Evolutionary conservation across 495 filamentous ascomycete species (phyloP).

Genomic region (Hyaloscypha bicolor): DNA sequence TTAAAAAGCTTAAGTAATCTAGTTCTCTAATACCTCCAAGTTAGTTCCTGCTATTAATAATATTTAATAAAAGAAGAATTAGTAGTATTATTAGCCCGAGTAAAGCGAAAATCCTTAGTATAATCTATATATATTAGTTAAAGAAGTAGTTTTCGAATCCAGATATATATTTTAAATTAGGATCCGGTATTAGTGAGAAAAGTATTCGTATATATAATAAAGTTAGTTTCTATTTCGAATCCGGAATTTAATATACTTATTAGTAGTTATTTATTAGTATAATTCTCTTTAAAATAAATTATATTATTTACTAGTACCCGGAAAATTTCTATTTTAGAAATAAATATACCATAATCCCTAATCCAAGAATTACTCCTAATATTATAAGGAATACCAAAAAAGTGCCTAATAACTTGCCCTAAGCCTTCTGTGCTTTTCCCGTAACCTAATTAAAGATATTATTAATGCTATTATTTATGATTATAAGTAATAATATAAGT

Average conservation of each 20-base stretch:
- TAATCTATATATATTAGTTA: conserved; percentile 73
- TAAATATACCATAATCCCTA: conserved; percentile 14
- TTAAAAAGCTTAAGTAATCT: conserved; percentile 68
- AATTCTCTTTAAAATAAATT: background rate
- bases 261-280: conserved; percentile 11
- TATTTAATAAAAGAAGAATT: conserved; percentile 69
- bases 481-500: too few species aligned
- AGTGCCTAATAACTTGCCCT: conserved; percentile 40
- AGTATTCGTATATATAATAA: conserved; percentile 61
- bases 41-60: conserved; percentile 53
- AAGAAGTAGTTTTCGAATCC: conserved; percentile 75
- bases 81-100: conserved; percentile 66
- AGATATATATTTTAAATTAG: conserved; percentile 14
- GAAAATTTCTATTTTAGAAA: conserved; percentile 12
- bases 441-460: too few species aligned
- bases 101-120: conserved; percentile 74
- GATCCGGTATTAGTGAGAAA: conserved; percentile 52
- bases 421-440: conserved; percentile 16
- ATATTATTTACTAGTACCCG: conserved; percentile 11
- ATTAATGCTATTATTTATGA: too few species aligned
- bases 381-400: conserved; percentile 65
- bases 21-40: conserved; percentile 51
- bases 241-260: background rate
- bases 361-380: conserved; percentile 33
- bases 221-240: conserved; percentile 16